Evolutionary conservation across 2,329 filamentous ascomycete species (phyloP).

Genomic region (Amauroascus niger): DNA sequence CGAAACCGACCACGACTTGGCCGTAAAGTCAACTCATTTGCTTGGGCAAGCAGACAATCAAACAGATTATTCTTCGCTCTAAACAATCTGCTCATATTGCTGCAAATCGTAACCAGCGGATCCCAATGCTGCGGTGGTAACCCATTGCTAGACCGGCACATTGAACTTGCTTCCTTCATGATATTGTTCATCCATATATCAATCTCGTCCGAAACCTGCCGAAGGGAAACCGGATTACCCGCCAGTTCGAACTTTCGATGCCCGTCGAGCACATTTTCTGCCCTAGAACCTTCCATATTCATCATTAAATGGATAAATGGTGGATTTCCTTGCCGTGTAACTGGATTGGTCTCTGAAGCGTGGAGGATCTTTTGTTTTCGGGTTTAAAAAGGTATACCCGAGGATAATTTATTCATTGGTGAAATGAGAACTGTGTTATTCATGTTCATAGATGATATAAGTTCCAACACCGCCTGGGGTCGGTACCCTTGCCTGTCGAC

Average conservation of each 20-base stretch:
- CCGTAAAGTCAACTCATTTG: neutral
- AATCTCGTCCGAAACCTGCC: conserved; percentile 5
- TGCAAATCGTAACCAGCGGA: neutral
- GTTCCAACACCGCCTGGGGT: neutral
- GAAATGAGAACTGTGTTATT: neutral
- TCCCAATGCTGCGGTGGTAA: neutral
- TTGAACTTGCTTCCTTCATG: neutral
- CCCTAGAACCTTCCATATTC: neutral
- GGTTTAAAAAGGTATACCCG: neutral
- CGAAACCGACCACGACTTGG: neutral
- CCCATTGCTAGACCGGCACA: neutral
- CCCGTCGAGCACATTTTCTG: neutral
- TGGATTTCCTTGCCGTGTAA: neutral
- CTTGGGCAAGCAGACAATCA: neutral
- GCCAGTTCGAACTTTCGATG: neutral
- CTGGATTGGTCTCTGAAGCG: neutral
- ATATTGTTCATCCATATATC: conserved; percentile 5
- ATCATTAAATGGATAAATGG: neutral
- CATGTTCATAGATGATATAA: neutral
- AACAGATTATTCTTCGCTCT: conserved; percentile 1
- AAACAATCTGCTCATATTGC: neutral
- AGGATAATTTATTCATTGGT: neutral
- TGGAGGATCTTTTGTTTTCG: neutral
- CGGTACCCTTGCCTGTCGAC: neutral
- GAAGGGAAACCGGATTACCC: neutral